Percentiles rank a stretch among this genome's conserved stretches.
These are phyloP conservation scores for Neodidymelliopsis sp. DNA, from an alignment of 2,329 filamentous ascomycete species.

Conservation along the genomic window DNA sequence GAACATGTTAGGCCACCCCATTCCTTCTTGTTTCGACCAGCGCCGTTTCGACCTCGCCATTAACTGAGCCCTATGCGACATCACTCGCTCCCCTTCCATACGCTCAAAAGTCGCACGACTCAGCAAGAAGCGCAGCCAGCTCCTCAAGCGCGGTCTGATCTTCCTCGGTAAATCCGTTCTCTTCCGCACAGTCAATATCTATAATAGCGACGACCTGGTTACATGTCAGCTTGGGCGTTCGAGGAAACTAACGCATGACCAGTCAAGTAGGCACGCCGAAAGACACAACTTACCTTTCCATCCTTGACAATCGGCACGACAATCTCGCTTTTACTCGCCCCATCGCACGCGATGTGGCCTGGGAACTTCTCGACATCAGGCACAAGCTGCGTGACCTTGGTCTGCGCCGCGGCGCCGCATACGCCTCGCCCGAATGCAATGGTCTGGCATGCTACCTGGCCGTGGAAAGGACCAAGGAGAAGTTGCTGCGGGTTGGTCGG, in stretches of 20 bases:
- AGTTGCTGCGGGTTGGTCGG: conserved; percentile 59
- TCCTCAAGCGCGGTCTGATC: conserved; percentile 72
- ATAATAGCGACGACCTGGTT: conserved; percentile 73
- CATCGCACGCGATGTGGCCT: conserved; percentile 84
- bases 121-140: conserved; percentile 53
- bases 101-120: conserved; percentile 43
- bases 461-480: conserved; percentile 81
- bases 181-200: conserved; percentile 76
- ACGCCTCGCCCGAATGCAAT: conserved; percentile 78
- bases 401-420: conserved; percentile 73
- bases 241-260: conserved; percentile 13
- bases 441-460: conserved; percentile 78
- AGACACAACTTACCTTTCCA: conserved; percentile 56
- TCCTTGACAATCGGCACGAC: conserved; percentile 73
- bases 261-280: too few species aligned
- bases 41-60: too few species aligned
- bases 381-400: conserved; percentile 67
- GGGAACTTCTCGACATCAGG: conserved; percentile 76
- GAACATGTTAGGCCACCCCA: conserved; percentile 19
- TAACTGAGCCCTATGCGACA: not conserved
- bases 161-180: conserved; percentile 72
- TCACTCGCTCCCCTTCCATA: not conserved
- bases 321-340: conserved; percentile 78
- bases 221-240: conserved; percentile 30
- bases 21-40: not conserved